Evolutionary conservation across 306 rosid species (phyloP).

Genomic region (Glycine soja): DNA sequence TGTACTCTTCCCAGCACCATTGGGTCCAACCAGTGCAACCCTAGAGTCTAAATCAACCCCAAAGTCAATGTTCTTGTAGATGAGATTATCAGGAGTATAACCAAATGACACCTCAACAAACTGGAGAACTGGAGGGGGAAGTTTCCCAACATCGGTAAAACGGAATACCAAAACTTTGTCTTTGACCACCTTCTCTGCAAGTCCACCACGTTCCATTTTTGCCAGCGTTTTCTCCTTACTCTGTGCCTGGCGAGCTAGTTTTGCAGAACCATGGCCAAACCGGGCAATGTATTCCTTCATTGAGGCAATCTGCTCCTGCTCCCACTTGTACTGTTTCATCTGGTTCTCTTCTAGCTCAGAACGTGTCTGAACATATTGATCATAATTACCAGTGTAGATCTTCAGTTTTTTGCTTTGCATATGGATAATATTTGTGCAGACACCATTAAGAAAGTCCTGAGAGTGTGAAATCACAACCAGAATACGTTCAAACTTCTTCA

Average conservation of each 20-base stretch:
- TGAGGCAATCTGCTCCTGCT: constrained; percentile 90
- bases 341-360: constrained; percentile 95
- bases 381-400: constrained; percentile 85
- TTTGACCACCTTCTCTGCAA: constrained; percentile 78
- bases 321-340: constrained; percentile 98
- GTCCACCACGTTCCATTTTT: constrained; percentile 99
- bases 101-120: constrained; percentile 90
- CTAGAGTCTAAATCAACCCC: constrained; percentile 97
- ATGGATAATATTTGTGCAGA: constrained; percentile 97
- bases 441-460: constrained; percentile 95
- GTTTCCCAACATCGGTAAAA: constrained; percentile 93
- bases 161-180: constrained; percentile 87
- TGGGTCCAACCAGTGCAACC: constrained; percentile 94
- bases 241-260: constrained; percentile 97
- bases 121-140: constrained; percentile 97
- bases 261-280: constrained; percentile 97
- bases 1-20: constrained; percentile 99
- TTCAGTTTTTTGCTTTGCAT: constrained; percentile 88
- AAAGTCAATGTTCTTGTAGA: constrained; percentile 85
- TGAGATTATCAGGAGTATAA: constrained; percentile 85
- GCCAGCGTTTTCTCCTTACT: constrained; percentile 97
- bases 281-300: constrained; percentile 98
- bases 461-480: constrained; percentile 95
- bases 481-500: constrained; percentile 93
- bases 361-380: constrained; percentile 95